Evolutionary conservation across 2,329 filamentous ascomycete genomes (phyloP), one percentile per base, ranked within the genome.

Genomic region (Fusarium illudens): DNA sequence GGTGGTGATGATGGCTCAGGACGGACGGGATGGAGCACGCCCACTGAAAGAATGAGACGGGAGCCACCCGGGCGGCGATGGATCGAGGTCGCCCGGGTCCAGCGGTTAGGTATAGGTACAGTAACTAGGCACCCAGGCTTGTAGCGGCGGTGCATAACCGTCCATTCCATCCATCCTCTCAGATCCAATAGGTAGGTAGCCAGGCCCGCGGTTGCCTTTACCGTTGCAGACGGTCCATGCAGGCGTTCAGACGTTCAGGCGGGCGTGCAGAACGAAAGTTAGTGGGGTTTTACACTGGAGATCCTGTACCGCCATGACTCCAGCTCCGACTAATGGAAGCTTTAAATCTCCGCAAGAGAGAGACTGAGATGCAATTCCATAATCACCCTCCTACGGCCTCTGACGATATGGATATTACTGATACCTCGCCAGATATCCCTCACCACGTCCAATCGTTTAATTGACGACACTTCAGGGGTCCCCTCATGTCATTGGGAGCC

Each of bases 1-100:
- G 59, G 60, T 63, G 50, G 22, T 46, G 51, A 33, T 64, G 60
- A 62, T 65, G 52, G 25, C 44, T 30, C 44, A 30, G 27, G n/a
- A 20, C 12, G 27, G n/a, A 20, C 12, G 11, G 34, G 51, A 29
- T 12, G 54, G 53, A 68, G 60, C 58, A 55, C n/a, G 59, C 63
- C 62, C 46, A 66, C 58, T 66, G 52, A 17, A 25, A 33, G 32
- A n/a, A 39, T 22, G 19, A 39, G 37, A 39, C 12, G 37, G 37
- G 37, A 39, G 7, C 37, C 37, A 39, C 37, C 17, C 19, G 37
- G n/a, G n/a, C n/a, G n/a, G n/a, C n/a, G n/a, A n/a, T 8, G 25
- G 25, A 27, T 19, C 30, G 27, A 19, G 15, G 15, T 10, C 25
- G 44, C n/a, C 29, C 29, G n/a, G 29, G 39, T 46, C 19, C 37